phyloP scores from a whole-genome alignment of 192 early-diverging fungal species.

The Cladochytrium replicatum region DNA sequence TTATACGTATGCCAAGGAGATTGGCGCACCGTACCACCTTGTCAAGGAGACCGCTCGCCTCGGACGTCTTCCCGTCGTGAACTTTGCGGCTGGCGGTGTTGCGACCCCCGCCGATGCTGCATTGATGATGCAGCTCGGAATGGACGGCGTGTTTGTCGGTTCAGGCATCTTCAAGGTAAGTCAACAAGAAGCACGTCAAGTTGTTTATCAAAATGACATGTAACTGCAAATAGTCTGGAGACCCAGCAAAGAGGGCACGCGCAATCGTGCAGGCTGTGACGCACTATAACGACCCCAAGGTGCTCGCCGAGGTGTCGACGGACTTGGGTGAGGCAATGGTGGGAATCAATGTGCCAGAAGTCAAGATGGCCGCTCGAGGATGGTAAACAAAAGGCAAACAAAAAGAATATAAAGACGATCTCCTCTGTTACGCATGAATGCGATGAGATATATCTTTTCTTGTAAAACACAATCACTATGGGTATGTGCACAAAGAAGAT shows the following conservation, averaged over 20 bases:
- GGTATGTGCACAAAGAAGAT: too few species aligned
- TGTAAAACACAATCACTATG: too few species aligned
- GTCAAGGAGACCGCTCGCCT: slow-evolving; percentile 80
- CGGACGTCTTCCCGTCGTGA: slow-evolving; percentile 90
- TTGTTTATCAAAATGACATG: not conserved
- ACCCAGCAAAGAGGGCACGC: slow-evolving; percentile 87
- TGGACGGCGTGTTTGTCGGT: slow-evolving; percentile 96
- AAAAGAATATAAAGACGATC: too few species aligned
- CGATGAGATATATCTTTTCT: too few species aligned
- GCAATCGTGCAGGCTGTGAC: slow-evolving; percentile 95
- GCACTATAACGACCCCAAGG: slow-evolving; percentile 81
- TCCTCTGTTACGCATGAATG: too few species aligned
- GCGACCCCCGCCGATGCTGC: slow-evolving; percentile 98
- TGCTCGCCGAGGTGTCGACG: slow-evolving; percentile 81
- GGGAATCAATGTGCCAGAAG: slow-evolving; percentile 86
- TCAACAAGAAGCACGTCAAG: not conserved
- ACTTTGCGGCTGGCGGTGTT: slow-evolving; percentile 96
- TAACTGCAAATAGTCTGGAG: slow-evolving; percentile 29
- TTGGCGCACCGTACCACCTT: slow-evolving; percentile 84
- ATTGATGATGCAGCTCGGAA: slow-evolving; percentile 98
- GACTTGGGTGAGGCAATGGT: slow-evolving; percentile 96
- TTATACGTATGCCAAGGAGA: slow-evolving; percentile 92
- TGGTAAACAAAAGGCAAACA: too few species aligned
- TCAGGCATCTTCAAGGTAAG: slow-evolving; percentile 95
- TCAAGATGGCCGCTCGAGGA: too few species aligned